phyloP scores from a whole-genome alignment of 345 rosid genomes.

The Garcia nutans region DNA sequence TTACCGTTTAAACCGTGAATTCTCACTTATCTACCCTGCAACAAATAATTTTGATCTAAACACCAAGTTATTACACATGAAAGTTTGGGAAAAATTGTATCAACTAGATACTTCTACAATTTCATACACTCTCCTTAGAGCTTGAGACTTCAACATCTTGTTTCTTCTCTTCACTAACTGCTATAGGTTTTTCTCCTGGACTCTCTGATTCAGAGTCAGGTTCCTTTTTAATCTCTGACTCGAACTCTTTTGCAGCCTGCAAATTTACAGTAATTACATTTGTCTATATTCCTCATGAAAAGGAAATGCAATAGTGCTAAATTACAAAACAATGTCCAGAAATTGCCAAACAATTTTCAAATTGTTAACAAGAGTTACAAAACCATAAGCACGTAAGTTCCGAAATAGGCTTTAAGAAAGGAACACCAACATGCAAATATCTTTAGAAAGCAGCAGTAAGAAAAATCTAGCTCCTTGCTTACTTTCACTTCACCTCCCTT shows the following conservation, averaged over 20 bases:
- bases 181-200: constrained; percentile 38
- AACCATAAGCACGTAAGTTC: not conserved
- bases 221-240: constrained; percentile 87
- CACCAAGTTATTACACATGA: constrained; percentile 11
- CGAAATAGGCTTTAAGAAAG: not conserved
- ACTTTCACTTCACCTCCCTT: too few relatives aligned
- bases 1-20: not conserved
- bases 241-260: constrained; percentile 97
- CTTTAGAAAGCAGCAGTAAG: not conserved
- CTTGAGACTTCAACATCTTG: constrained; percentile 47
- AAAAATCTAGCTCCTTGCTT: not conserved
- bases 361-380: not conserved
- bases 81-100: not conserved
- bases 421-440: not conserved
- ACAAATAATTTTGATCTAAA: constrained; percentile 20
- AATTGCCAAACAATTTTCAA: constrained; percentile 1
- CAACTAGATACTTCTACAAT: constrained; percentile 23
- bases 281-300: not conserved
- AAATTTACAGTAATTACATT: constrained; percentile 14
- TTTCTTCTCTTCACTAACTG: constrained; percentile 46
- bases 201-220: constrained; percentile 48
- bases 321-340: not conserved
- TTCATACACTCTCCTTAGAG: constrained; percentile 73
- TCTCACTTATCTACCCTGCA: constrained; percentile 17
- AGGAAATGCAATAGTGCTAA: not conserved